Conservation (phyloP, 495 filamentous ascomycete genomes). For the Parmelia sp. region DNA sequence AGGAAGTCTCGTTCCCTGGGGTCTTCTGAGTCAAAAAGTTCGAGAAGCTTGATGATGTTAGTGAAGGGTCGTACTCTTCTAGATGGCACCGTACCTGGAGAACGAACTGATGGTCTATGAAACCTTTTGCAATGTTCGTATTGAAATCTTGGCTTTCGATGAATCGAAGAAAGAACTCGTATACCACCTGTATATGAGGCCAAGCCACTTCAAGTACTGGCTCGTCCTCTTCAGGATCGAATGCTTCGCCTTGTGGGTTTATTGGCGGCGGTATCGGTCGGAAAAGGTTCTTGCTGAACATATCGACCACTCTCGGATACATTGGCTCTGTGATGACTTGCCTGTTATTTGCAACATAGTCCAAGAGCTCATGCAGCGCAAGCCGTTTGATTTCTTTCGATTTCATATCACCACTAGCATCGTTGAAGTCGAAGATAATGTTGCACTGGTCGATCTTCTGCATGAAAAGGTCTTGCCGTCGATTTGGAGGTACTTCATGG, state of each 20-base stretch:
- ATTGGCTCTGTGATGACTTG: constrained; percentile 98
- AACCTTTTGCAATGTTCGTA: constrained; percentile 98
- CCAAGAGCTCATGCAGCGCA: constrained; percentile 90
- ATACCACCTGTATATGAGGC: constrained; percentile 99
- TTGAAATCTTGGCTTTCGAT: constrained; percentile 99
- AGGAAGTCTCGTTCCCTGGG: constrained; percentile 95
- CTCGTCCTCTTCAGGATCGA: constrained; percentile 97
- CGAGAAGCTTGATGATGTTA: constrained; percentile 60
- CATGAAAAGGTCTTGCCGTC: constrained; percentile 97
- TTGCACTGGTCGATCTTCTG: constrained; percentile 99
- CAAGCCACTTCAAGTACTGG: constrained; percentile 97
- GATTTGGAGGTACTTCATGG: constrained; percentile 92
- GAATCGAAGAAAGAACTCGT: constrained; percentile 98
- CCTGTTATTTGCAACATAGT: constrained; percentile 97
- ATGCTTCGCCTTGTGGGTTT: constrained; percentile 96
- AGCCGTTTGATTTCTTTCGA: constrained; percentile 99
- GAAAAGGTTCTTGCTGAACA: constrained; percentile 99
- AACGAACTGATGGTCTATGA: constrained; percentile 97
- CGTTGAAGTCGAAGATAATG: constrained; percentile 99
- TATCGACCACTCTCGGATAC: constrained; percentile 97
- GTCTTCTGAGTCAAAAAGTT: constrained; percentile 98
- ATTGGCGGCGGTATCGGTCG: constrained; percentile 93
- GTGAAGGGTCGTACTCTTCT: neutral
- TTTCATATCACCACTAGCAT: constrained; percentile 97
- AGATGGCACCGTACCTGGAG: constrained; percentile 56